Percentiles rank a stretch among this genome's conserved stretches.
Evolutionary conservation across 257 asterid species (phyloP).

Genomic region (Penstemon newberryi): DNA sequence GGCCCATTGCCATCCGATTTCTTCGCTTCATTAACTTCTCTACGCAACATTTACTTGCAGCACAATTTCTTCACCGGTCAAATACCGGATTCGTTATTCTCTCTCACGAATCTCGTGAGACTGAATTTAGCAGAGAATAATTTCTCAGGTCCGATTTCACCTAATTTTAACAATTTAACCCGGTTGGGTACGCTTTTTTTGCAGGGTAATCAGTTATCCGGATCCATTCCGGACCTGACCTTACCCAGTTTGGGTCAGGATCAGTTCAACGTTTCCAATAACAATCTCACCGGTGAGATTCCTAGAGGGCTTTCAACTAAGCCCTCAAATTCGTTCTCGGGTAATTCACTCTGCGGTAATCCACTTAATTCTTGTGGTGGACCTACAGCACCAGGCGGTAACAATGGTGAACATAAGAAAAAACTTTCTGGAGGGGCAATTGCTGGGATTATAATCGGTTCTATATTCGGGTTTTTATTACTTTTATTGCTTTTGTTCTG

Average conservation of each 20-base stretch:
- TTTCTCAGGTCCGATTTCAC: constrained; percentile 67
- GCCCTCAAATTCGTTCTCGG: constrained; percentile 53
- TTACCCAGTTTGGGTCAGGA: constrained; percentile 51
- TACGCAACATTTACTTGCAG: constrained; percentile 67
- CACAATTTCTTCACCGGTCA: constrained; percentile 64
- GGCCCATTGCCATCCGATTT: constrained; percentile 64
- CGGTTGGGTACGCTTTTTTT: constrained; percentile 80
- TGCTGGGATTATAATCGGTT: constrained; percentile 80
- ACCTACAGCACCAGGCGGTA: neutral
- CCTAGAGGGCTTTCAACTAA: constrained; percentile 55
- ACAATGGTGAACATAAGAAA: constrained; percentile 33
- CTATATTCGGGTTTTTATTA: constrained; percentile 51
- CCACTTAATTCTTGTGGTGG: constrained; percentile 59
- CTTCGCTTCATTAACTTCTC: constrained; percentile 49
- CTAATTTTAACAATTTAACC: constrained; percentile 54
- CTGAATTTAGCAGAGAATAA: constrained; percentile 68
- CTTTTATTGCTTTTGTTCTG: constrained; percentile 51
- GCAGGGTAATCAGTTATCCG: constrained; percentile 64
- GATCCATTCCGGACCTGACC: constrained; percentile 62
- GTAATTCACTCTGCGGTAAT: constrained; percentile 73
- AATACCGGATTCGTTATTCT: constrained; percentile 57
- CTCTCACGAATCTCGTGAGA: constrained; percentile 57
- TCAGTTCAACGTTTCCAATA: constrained; percentile 72
- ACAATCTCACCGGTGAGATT: constrained; percentile 61
- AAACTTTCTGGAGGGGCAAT: constrained; percentile 85